Evolutionary conservation across 1,284 basidiomycete species (phyloP).

Genomic region (Tylopilus sp.): DNA sequence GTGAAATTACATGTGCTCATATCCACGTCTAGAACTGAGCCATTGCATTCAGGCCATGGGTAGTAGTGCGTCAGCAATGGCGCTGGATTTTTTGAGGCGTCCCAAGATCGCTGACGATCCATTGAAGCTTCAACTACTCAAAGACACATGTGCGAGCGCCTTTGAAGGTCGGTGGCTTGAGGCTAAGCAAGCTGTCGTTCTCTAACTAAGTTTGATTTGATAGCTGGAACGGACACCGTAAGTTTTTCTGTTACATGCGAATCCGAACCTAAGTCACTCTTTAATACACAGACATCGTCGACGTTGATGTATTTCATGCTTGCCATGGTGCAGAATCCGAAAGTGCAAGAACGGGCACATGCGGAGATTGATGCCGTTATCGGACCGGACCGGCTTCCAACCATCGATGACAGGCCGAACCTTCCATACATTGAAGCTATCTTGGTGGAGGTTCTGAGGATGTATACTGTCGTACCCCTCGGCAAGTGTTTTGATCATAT

Average conservation of each 20-base stretch:
- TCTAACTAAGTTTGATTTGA: not conserved
- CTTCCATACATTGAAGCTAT: not conserved
- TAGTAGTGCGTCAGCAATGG: constrained; percentile 22
- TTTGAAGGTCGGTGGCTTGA: constrained; percentile 31
- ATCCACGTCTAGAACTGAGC: not conserved
- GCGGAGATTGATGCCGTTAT: constrained; percentile 29
- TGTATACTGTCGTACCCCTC: not conserved
- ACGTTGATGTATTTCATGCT: constrained; percentile 58
- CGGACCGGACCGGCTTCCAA: not conserved
- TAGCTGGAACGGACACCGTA: constrained; percentile 38
- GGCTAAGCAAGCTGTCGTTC: no score
- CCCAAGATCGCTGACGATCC: constrained; percentile 6
- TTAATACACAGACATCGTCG: constrained; percentile 51
- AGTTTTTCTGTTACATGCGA: constrained; percentile 7
- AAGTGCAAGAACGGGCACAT: constrained; percentile 54
- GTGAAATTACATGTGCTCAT: constrained; percentile 9
- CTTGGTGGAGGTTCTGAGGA: not conserved
- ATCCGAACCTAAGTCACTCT: not conserved
- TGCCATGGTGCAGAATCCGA: constrained; percentile 60
- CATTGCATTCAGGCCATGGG: constrained; percentile 20
- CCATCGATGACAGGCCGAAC: not conserved
- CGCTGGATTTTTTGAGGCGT: constrained; percentile 22
- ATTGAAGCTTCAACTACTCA: constrained; percentile 18
- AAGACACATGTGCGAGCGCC: constrained; percentile 32
- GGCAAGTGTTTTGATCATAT: not conserved